Base-by-base conservation (phyloP, 2,329 filamentous ascomycete genomes). In the Exserohilum turcica region DNA sequence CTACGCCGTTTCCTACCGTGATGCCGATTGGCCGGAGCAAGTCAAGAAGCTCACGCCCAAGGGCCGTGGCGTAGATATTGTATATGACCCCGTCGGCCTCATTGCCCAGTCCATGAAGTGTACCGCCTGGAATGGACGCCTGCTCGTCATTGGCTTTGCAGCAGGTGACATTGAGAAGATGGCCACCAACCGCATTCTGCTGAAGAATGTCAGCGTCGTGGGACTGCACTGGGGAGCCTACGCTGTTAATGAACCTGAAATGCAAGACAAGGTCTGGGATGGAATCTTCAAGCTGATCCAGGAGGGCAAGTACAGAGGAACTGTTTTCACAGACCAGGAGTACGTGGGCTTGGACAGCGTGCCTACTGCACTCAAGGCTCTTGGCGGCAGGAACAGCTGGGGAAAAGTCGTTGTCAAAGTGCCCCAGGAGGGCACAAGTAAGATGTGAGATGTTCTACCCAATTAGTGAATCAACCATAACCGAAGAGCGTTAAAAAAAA, bases 171-270 rank as follows among this genome's bases (percentile, higher is more conserved):
- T 97, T 63, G 93, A 97, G 77, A 95, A 94, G 78, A 85, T 97
- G 36, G 89, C 92, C 10, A 86, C 95, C 79, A 97, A 97, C 75
- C 88, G 93, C 74, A 91, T 97, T 21, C 76, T 97, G 57, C 78
- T 97, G 63, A 97, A 97, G 83, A 97, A 97, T 73, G 93, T 97
- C 59, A 88, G 86, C 59, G 79, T 97, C 10, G 89, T 97, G 1
- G 93, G 93, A 1, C 78, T 97, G 67, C 90, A 96, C 77, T 97
- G 93, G 93, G 93, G 93, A 10, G 86, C 87, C 52, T 97, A 97
- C 76, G 79, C 86, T 1, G 81, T 80, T 38, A 84, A 89, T 61
- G 89, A 97, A 78, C 84, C 81, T 18, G 84, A 88, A 68, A 87
- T 82, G 39, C 84, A 94, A 5, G 79, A 82, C 6, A 74, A 77